A percentile compares a stretch with the other conserved stretches of the same genome.
Conservation (phyloP, 345 rosid genomes). For the Acer yangbiense region DNA sequence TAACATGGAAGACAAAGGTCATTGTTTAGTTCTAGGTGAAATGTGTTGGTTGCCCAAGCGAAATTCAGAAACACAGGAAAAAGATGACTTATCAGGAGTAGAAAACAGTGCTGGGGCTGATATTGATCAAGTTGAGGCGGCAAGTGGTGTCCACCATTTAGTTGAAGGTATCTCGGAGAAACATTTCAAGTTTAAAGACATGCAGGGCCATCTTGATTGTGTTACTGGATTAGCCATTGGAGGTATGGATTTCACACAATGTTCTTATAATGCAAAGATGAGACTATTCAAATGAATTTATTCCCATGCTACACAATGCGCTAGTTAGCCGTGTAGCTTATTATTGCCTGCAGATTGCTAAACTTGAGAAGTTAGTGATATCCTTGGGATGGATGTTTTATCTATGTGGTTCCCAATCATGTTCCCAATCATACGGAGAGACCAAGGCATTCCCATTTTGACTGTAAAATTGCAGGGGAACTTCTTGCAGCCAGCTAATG, state of each 20-base stretch:
- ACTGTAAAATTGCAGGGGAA: not conserved
- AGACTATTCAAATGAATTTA: constrained; percentile 6
- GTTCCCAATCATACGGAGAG: not conserved
- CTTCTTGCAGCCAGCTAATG: not conserved
- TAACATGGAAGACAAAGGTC: constrained; percentile 32
- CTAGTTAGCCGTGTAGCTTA: not conserved
- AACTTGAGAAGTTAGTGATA: not conserved
- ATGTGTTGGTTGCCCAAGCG: constrained; percentile 34
- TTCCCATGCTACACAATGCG: not conserved
- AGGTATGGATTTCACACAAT: constrained; percentile 48
- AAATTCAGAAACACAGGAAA: constrained; percentile 26
- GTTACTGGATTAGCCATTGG: constrained; percentile 80
- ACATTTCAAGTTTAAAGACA: constrained; percentile 52
- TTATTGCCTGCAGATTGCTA: not conserved
- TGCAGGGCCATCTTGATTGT: constrained; percentile 75
- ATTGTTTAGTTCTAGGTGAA: constrained; percentile 60
- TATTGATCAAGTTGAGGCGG: constrained; percentile 23
- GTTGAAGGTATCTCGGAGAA: constrained; percentile 48
- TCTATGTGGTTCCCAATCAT: not conserved
- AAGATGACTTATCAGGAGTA: constrained; percentile 25
- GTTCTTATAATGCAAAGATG: constrained; percentile 8
- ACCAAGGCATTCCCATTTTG: not conserved
- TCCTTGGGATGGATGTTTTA: not conserved
- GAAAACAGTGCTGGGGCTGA: constrained; percentile 33
- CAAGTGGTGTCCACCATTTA: constrained; percentile 40